Evolutionary conservation across 306 rosid species (phyloP), one percentile per base, ranked within the genome.

Genomic region (Hylodesmum podocarpum): DNA sequence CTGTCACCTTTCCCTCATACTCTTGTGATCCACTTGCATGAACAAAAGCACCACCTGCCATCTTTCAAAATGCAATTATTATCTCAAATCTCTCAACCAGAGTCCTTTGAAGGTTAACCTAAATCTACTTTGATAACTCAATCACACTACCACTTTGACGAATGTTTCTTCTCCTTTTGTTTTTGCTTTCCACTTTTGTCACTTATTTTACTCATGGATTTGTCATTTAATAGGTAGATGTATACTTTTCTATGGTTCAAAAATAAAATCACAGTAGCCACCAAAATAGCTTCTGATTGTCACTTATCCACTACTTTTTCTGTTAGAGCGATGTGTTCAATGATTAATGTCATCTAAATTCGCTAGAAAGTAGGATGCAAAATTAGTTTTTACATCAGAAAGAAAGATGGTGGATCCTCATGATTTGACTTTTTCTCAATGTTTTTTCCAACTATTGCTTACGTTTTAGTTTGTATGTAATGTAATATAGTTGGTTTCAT

Each of bases 1-100:
- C 0, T 16, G 82, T 82, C 4, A 82, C 44, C 19, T 76, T 82
- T 8, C 85, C 82, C 2, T 82, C 78, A 13, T 28, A 63, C 3
- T 76, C 63, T 8, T 10, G 46, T 3, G 18, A 7, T 7, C 18
- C 53, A 22, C 8, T 8, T 51, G 58, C 14, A 75, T 22, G 67
- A 18, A 76, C 73, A 13, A 14, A 44, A 37, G 43, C 3, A 0
- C 82, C 78, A 28, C 75, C 78, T 12, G 78, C 82, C 85, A 82
- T 82, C 6, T 31, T 70, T 70, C 3, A 19, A 64, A 29, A 24
- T 11, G 8, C 22, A 53, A n/a, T 12, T 24, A 33, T 33, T 33
- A 13, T 25, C 18, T 13, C 11, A 25, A 57, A 57, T 28, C 36
- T 22, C 54, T 53, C 6, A 54, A 25, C 2, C 12, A 0, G 0